Conservation (phyloP, 768 basidiomycete species). For the Inosperma sp. region DNA sequence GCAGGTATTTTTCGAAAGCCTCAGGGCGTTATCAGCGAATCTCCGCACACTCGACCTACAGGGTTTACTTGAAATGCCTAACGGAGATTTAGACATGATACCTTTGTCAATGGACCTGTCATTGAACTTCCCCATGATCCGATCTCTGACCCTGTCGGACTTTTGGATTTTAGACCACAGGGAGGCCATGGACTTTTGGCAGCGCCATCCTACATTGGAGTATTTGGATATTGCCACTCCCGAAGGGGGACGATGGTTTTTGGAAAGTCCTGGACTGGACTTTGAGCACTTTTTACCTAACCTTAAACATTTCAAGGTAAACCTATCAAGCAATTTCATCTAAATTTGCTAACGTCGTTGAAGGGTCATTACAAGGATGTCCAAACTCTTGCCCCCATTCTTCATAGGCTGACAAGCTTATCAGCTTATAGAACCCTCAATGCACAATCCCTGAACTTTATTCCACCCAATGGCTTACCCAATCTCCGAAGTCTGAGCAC, state of each 20-base stretch:
- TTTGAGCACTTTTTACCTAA: neutral
- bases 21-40: neutral
- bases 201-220: slow-evolving; percentile 13
- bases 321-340: too few species aligned
- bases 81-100: too few species aligned
- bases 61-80: neutral
- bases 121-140: neutral
- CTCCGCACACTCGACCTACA: neutral
- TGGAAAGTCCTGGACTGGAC: neutral
- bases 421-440: slow-evolving; percentile 9
- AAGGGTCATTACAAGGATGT: slow-evolving; percentile 14
- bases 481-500: slow-evolving; percentile 14
- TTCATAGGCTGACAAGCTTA: slow-evolving; percentile 12
- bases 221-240: neutral
- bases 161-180: neutral
- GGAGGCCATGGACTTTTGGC: slow-evolving; percentile 14
- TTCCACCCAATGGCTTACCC: slow-evolving; percentile 15
- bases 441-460: slow-evolving; percentile 14
- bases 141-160: neutral
- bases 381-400: slow-evolving; percentile 1
- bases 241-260: neutral
- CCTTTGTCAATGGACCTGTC: too few species aligned
- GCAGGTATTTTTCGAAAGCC: neutral
- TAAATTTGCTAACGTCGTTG: neutral
- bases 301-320: slow-evolving; percentile 11